Percentiles rank a stretch among this genome's conserved stretches.
Conservation (phyloP, 176 grass and related monocot species). For the Zoysia japonica region DNA sequence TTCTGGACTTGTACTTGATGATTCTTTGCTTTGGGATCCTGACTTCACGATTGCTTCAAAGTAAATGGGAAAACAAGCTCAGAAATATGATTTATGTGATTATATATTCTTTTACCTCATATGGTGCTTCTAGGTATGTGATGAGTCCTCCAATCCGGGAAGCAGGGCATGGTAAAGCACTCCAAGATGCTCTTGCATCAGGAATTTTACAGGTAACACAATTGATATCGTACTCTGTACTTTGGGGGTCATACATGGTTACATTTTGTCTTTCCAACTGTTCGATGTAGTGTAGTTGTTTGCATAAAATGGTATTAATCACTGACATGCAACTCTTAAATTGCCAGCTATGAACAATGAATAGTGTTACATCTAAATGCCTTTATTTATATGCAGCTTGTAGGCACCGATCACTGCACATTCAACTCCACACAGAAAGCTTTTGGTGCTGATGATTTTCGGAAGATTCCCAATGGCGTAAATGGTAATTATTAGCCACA, state of each 20-base stretch:
- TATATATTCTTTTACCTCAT: conserved; percentile 40
- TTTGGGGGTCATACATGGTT: neutral
- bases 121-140: conserved; percentile 70
- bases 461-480: conserved; percentile 95
- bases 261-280: conserved; percentile 3
- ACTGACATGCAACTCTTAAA: neutral
- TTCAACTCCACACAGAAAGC: conserved; percentile 98
- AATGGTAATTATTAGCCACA: conserved; percentile 52
- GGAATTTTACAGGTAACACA: conserved; percentile 76
- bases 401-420: conserved; percentile 92
- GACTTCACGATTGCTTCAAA: conserved; percentile 85
- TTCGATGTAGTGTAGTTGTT: neutral
- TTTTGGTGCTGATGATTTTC: conserved; percentile 82
- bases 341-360: neutral
- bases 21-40: conserved; percentile 95
- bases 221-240: neutral
- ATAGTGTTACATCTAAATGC: conserved; percentile 1
- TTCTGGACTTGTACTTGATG: conserved; percentile 89
- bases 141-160: conserved; percentile 96
- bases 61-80: conserved; percentile 41
- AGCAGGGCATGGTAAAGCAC: conserved; percentile 78
- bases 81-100: conserved; percentile 6
- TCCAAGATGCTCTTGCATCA: conserved; percentile 86
- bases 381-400: conserved; percentile 66
- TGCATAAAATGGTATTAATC: neutral